Evolutionary conservation across 129 eudicot genomes (phyloP).

Genomic region (Artemisia annua): DNA sequence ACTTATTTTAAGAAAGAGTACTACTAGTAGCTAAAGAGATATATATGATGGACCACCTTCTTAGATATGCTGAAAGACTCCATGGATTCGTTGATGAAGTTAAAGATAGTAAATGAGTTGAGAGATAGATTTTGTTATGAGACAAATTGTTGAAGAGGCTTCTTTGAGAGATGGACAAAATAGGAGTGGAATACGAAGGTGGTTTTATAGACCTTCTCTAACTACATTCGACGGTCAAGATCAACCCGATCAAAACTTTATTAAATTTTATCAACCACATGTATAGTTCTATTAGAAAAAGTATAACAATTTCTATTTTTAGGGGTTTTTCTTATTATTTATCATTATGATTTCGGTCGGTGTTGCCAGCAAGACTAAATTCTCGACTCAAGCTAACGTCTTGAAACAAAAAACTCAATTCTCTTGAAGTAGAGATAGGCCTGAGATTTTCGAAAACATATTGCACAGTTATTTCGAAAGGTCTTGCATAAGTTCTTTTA

Average conservation of each 20-base stretch:
- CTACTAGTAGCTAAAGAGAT: neutral
- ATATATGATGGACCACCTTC: conserved; percentile 47
- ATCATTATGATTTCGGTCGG: neutral
- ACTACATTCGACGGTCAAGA: conserved; percentile 39
- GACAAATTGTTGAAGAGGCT: conserved; percentile 29
- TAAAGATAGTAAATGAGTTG: neutral
- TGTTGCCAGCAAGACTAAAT: neutral
- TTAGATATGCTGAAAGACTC: conserved; percentile 47
- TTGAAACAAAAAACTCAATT: too few relatives aligned
- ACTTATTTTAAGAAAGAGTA: too few relatives aligned
- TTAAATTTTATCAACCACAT: conserved; percentile 29
- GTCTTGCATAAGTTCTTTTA: too few relatives aligned
- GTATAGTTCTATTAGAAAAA: neutral
- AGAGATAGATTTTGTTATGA: conserved; percentile 4
- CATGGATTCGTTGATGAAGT: conserved; percentile 38
- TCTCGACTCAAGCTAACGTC: neutral
- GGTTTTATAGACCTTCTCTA: conserved; percentile 44
- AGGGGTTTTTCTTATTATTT: conserved; percentile 1
- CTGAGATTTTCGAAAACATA: too few relatives aligned
- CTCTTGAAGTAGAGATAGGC: too few relatives aligned
- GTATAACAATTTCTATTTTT: conserved; percentile 1
- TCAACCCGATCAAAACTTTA: conserved; percentile 25
- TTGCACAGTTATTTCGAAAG: too few relatives aligned
- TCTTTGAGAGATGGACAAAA: conserved; percentile 38
- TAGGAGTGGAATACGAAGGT: conserved; percentile 33